Evolutionary conservation across 208 protist genomes (phyloP), one percentile per base, ranked within the genome.

Genomic region (Porcisia hertigi): DNA sequence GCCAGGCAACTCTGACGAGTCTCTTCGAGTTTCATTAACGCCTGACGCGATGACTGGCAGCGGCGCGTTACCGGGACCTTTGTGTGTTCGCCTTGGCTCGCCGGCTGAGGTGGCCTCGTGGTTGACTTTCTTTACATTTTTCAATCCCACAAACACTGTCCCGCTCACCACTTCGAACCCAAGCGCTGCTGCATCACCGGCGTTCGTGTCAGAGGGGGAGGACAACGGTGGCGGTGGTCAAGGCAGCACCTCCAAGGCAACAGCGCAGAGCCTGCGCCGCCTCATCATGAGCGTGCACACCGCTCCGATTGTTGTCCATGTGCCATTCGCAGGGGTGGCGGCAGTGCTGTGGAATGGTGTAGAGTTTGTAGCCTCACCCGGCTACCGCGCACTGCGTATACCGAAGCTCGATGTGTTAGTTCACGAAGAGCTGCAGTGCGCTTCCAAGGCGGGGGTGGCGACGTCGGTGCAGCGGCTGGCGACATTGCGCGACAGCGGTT

Each of bases 311-410:
- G 73, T 84, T 23, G 71, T 86, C 8, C 79, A 83, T 63, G 64
- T 89, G 6, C 80, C 71, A 49, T 77, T 80, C 47, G 82, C 87
- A 36, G 75, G 65, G 11, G 49, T 77, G 25, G 76, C 81, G n/a
- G 81, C 82, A 60, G 79, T 83, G 12, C 77, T 86, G 60, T 93
- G 88, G 88, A 73, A 88, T 39, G 84, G 86, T 30, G 47, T 81
- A 16, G 69, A 78, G 58, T 84, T 78, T 54, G 36, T 36, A 9
- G 62, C 59, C 23, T 55, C 36, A 30, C 80, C 77, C 18, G 74
- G 80, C 43, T 81, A 79, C 75, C 83, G 66, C 60, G 69, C 63
- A 36, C 39, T 80, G 55, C 39, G 71, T 25, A 64, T 85, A 34
- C 72, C 71, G 23, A 72, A 66, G 41, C 71, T 85, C 5, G 76